Conservation (phyloP, 164 flowering plant species). For the Amborella trichopoda region DNA sequence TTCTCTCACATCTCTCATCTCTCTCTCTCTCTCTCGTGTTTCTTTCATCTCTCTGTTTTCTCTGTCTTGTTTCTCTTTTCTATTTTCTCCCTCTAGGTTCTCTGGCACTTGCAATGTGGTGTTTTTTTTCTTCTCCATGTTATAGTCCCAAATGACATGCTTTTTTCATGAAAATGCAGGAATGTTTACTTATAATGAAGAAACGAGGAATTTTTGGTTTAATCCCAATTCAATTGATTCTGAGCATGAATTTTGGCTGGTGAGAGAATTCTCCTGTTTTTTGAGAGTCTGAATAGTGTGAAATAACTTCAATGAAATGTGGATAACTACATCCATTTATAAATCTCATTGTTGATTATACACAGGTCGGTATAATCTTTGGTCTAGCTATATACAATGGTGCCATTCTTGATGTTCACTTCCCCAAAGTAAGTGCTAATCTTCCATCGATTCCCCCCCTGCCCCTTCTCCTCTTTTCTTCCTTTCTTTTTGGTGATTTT, state of each 20-base stretch:
- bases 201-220: constrained; percentile 1
- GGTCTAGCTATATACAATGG: neutral
- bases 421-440: neutral
- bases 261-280: neutral
- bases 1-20: too few relatives aligned
- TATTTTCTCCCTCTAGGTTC: too few relatives aligned
- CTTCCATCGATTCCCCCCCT: too few relatives aligned
- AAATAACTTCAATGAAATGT: neutral
- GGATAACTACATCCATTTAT: neutral
- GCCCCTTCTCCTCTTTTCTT: too few relatives aligned
- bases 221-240: neutral
- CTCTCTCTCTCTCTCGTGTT: too few relatives aligned
- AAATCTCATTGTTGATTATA: neutral
- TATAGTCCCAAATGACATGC: too few relatives aligned
- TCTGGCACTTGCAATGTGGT: too few relatives aligned
- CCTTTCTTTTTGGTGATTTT: too few relatives aligned
- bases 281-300: neutral
- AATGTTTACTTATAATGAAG: neutral
- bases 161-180: neutral
- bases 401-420: constrained; percentile 1
- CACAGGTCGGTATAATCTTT: neutral
- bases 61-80: too few relatives aligned
- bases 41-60: too few relatives aligned
- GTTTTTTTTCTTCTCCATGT: too few relatives aligned
- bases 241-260: constrained; percentile 2